Conservation (phyloP, 345 rosid genomes). For the Lenwebbia sp. region DNA sequence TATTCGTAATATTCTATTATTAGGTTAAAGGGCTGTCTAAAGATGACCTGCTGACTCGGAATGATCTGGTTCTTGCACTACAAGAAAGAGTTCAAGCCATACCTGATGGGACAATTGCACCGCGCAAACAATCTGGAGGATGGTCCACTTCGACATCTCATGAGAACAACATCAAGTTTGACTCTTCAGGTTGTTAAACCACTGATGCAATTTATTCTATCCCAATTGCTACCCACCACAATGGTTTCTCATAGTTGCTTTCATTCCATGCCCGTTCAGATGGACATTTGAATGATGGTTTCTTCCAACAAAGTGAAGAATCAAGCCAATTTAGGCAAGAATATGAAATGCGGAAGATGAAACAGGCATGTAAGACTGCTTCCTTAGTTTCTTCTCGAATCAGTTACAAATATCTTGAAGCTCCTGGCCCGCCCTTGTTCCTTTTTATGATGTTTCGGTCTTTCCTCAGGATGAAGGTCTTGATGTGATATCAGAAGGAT, state of each 20-base stretch:
- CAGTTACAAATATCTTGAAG: not conserved
- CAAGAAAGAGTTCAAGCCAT: slow-evolving; percentile 60
- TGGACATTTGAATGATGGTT: slow-evolving; percentile 33
- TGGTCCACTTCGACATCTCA: slow-evolving; percentile 51
- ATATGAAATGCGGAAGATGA: slow-evolving; percentile 63
- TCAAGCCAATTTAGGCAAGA: slow-evolving; percentile 59
- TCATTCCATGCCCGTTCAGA: slow-evolving; percentile 12
- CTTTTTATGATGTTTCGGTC: not conserved
- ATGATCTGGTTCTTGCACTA: slow-evolving; percentile 46
- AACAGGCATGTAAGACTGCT: slow-evolving; percentile 55
- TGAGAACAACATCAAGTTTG: slow-evolving; percentile 60
- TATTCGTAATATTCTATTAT: not conserved
- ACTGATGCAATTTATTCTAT: not conserved
- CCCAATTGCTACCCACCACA: not conserved
- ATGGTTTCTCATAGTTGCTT: not conserved
- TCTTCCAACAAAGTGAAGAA: slow-evolving; percentile 59
- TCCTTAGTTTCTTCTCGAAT: not conserved
- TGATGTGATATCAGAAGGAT: slow-evolving; percentile 42
- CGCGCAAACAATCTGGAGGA: slow-evolving; percentile 27
- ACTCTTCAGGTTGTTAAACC: slow-evolving; percentile 36
- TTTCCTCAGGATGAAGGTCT: slow-evolving; percentile 46
- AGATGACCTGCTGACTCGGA: slow-evolving; percentile 46
- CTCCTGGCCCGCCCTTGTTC: not conserved
- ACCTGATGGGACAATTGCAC: slow-evolving; percentile 44
- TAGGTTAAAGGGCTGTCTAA: slow-evolving; percentile 71